Evolutionary conservation across 192 early-diverging fungal species (phyloP).

Genomic region (Mortierella alpina): DNA sequence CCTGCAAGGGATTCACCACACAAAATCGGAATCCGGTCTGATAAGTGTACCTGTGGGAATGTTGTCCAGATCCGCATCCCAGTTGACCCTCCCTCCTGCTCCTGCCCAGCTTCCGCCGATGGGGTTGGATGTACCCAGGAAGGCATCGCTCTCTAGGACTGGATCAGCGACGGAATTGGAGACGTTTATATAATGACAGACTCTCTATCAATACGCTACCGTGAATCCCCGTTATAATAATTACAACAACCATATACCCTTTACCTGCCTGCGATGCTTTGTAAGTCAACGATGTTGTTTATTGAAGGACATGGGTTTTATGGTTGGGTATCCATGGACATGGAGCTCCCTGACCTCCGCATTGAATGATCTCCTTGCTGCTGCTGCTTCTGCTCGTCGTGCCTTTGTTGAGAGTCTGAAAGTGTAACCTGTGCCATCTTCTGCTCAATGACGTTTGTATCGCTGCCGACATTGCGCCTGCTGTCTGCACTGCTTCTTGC

Average conservation of each 20-base stretch:
- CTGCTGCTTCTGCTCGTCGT: too few species aligned
- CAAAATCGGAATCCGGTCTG: conserved; percentile 11
- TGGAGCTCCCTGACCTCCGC: conserved; percentile 20
- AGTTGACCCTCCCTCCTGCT: too few species aligned
- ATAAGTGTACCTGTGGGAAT: not conserved
- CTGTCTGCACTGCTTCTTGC: not conserved
- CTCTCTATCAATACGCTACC: too few species aligned
- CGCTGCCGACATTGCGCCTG: not conserved
- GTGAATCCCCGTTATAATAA: too few species aligned
- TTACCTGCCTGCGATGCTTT: not conserved
- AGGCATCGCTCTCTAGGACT: too few species aligned
- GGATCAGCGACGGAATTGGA: too few species aligned
- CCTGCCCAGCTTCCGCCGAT: too few species aligned
- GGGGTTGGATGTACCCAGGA: too few species aligned
- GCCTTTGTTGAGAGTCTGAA: not conserved
- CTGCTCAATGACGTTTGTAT: conserved; percentile 5
- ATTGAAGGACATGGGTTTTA: not conserved
- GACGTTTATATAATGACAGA: too few species aligned
- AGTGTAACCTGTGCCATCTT: conserved; percentile 18
- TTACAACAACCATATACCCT: too few species aligned
- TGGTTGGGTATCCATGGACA: conserved; percentile 28
- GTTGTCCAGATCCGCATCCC: too few species aligned
- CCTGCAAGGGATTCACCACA: not conserved
- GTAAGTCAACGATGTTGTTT: not conserved
- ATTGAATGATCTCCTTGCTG: not conserved